Percentiles rank a stretch among this genome's conserved stretches.
Conservation (phyloP, 345 rosid species). For the Triadica sebifera region DNA sequence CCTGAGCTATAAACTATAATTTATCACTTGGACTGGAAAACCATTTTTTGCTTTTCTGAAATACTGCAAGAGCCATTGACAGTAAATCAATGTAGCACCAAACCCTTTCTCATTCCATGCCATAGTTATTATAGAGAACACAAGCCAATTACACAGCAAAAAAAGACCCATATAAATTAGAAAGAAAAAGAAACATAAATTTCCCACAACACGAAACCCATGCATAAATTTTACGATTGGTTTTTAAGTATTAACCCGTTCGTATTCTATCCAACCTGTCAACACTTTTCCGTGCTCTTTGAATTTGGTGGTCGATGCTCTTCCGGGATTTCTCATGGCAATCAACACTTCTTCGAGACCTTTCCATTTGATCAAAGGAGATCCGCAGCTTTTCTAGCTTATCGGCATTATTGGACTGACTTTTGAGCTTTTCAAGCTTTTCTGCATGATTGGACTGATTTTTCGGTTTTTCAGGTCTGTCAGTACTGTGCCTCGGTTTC, state of each 20-base stretch:
- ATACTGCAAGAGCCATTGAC: background rate
- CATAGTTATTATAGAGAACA: slow-evolving; percentile 8
- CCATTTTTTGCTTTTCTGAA: background rate
- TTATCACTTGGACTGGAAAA: background rate
- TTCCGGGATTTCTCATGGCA: slow-evolving; percentile 36
- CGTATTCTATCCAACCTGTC: slow-evolving; percentile 29
- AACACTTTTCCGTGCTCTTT: slow-evolving; percentile 31
- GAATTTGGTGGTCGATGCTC: slow-evolving; percentile 29
- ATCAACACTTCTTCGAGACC: slow-evolving; percentile 35
- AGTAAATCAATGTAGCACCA: slow-evolving; percentile 15
- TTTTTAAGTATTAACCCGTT: slow-evolving; percentile 20
- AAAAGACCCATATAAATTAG: slow-evolving; percentile 19
- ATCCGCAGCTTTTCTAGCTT: slow-evolving; percentile 29
- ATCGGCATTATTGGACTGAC: slow-evolving; percentile 19
- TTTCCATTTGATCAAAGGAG: slow-evolving; percentile 32
- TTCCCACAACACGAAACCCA: slow-evolving; percentile 23
- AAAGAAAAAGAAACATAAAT: slow-evolving; percentile 8
- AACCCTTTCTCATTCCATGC: slow-evolving; percentile 25
- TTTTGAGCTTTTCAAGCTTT: slow-evolving; percentile 31
- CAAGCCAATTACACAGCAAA: slow-evolving; percentile 13
- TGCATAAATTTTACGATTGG: slow-evolving; percentile 8
- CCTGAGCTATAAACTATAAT: background rate
- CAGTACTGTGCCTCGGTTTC: slow-evolving; percentile 68
- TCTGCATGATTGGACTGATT: slow-evolving; percentile 36
- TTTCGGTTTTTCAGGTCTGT: slow-evolving; percentile 58